These are phyloP conservation scores for Penicillium longicatenatum DNA, from an alignment of 495 filamentous ascomycete species.

Conservation along the genomic window DNA sequence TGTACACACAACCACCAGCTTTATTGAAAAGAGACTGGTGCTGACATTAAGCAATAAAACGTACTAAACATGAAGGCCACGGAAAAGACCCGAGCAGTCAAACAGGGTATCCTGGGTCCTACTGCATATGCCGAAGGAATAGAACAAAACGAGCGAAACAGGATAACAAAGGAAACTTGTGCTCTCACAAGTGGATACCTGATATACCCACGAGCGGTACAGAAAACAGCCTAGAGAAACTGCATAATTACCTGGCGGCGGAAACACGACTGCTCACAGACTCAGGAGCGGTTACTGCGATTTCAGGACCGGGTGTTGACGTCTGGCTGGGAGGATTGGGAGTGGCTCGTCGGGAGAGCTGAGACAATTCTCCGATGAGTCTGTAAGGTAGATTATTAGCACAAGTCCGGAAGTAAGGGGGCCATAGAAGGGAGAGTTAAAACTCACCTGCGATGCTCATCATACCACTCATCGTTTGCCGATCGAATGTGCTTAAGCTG, in stretches of 20 bases:
- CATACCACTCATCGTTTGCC: slow-evolving; percentile 49
- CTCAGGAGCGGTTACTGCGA: slow-evolving; percentile 18
- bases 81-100: slow-evolving; percentile 13
- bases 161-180: slow-evolving; percentile 29
- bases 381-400: slow-evolving; percentile 20
- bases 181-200: slow-evolving; percentile 13
- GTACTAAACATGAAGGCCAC: slow-evolving; percentile 23
- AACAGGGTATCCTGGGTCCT: slow-evolving; percentile 46
- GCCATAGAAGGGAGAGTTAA: background rate
- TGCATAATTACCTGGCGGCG: slow-evolving; percentile 7
- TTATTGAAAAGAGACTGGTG: background rate
- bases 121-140: slow-evolving; percentile 42
- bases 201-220: background rate
- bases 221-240: slow-evolving; percentile 12
- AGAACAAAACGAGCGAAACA: slow-evolving; percentile 32
- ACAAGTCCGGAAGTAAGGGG: slow-evolving; percentile 2
- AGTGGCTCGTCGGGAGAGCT: slow-evolving; percentile 40
- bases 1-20: slow-evolving; percentile 3
- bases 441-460: slow-evolving; percentile 47
- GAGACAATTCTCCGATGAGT: slow-evolving; percentile 45
- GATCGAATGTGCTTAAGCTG: slow-evolving; percentile 53
- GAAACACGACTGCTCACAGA: slow-evolving; percentile 23
- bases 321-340: slow-evolving; percentile 37
- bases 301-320: slow-evolving; percentile 36
- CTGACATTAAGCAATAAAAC: slow-evolving; percentile 10